Evolutionary conservation across 371 early-diverging fungal genomes (phyloP), one percentile per base, ranked within the genome.

Genomic region (Rhizoclosmatium hyalinum): DNA sequence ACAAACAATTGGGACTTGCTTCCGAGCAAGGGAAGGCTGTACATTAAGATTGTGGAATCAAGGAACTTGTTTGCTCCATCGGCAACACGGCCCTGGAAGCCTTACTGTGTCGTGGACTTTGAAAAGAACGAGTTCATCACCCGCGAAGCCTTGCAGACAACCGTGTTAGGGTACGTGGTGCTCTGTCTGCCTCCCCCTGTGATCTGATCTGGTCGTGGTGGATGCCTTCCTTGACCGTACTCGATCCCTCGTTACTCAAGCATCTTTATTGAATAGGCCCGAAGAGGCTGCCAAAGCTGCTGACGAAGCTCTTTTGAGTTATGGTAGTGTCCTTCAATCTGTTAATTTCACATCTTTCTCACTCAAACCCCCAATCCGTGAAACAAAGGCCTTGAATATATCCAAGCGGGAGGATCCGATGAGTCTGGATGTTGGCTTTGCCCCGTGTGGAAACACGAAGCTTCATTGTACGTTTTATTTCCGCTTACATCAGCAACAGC

Each of bases 391-490:
- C 6, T 50, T 50, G 50, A 50, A 50, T 50, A 50, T 17, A 50
- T 50, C 50, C 50, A 50, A 17, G 50, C 50, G 50, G 50, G 50
- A 12, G 50, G 50, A 6, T 6, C 17, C 2, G 50, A 50, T 50
- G 50, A 50, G 6, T 17, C 50, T 50, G 72, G 62, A 44, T 19
- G 12, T 5, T 61, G 72, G 72, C 19, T 58, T 8, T 68, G 63
- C 43, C 58, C 63, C 32, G 44, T 73, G 2, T 93, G 93, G 93
- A 89, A 85, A 43, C 86, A 92, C 72, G 90, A 87, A 66, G 87
- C 88, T 6, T 85, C 84, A 46, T 93, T 93, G 93, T 92, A 84
- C 82, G 89, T 81, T 17, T 10, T 19, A 6, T 60, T 67, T 45
- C 41, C 3, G 12, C 32, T 17, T 43, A 39, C 12, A 50, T 50